Evolutionary conservation across 345 rosid genomes (phyloP), one percentile per base, ranked within the genome.

Genomic region (Erysimum cheiranthoides): DNA sequence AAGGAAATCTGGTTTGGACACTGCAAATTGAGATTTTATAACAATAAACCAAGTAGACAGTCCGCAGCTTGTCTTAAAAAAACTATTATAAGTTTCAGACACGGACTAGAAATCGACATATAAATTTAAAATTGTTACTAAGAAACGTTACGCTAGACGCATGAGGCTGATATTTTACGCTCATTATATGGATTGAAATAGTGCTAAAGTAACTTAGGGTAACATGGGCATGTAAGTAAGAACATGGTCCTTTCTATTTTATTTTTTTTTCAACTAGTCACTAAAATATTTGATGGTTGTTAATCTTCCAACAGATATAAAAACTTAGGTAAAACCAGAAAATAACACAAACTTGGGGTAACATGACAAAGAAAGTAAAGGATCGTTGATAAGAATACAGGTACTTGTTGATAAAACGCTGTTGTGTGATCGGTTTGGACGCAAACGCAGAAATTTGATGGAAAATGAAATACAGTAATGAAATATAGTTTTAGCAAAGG

Each of bases 171-270:
- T 59, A 49, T 47, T 38, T 46, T 28, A 28, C 54, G 25, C n/a
- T 57, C 49, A 43, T 2, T 35, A 14, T 25, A 21, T 47, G 16
- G 35, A 32, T 27, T 25, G 38, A n/a, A n/a, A 35, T 25, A 10
- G 32, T 54, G 65, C 47, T 47, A 66, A 8, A 57, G 5, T 27
- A 66, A 74, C 1, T 39, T 47, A 31, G 49, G 45, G 58, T 76
- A 76, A 69, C 79, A 61, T 76, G 79, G 73, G 32, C 30, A 25
- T 66, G 66, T 65, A n/a, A 56, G 25, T 36, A 52, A 43, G 57
- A 53, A 66, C 50, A 35, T 39, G 10, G 9, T 67, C 38, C 4
- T 9, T 21, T 28, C 5, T 35, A 21, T 45, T 7, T 31, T 2
- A 4, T 3, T 18, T 3, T 10, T 8, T 7, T 21, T 1, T 11